Conservation (phyloP, 805 yeast species). For the Teunomyces gatunensis region DNA sequence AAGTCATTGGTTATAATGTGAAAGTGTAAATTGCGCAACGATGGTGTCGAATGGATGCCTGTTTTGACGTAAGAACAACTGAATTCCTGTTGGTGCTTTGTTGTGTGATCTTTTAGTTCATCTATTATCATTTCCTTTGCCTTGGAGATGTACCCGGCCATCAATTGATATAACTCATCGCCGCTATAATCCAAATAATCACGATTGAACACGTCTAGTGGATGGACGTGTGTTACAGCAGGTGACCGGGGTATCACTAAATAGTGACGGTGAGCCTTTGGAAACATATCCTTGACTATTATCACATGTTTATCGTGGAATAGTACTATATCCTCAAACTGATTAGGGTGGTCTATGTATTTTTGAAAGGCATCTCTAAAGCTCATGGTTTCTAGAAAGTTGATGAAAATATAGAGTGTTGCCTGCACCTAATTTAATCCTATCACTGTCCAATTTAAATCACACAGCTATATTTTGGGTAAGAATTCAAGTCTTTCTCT, state of each 20-base stretch:
- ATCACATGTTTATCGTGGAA: slow-evolving; percentile 51
- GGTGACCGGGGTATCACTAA: slow-evolving; percentile 56
- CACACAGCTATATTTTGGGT: background rate
- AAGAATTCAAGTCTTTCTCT: slow-evolving; percentile 8
- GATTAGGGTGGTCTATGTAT: slow-evolving; percentile 49
- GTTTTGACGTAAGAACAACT: slow-evolving; percentile 36
- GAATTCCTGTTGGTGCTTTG: slow-evolving; percentile 15
- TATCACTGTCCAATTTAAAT: too few relatives aligned
- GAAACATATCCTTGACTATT: slow-evolving; percentile 58
- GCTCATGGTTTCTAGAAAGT: slow-evolving; percentile 33
- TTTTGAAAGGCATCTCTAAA: slow-evolving; percentile 47
- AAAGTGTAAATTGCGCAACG: slow-evolving; percentile 65
- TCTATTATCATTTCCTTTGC: slow-evolving; percentile 31
- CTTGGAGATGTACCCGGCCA: slow-evolving; percentile 33
- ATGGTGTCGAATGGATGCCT: slow-evolving; percentile 73
- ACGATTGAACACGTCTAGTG: slow-evolving; percentile 46
- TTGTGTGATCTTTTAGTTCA: slow-evolving; percentile 12
- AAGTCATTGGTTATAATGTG: slow-evolving; percentile 72
- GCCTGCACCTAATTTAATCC: background rate
- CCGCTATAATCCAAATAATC: slow-evolving; percentile 15
- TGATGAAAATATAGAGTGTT: too few relatives aligned
- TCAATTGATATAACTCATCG: slow-evolving; percentile 22
- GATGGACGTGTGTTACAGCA: slow-evolving; percentile 44
- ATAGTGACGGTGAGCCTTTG: slow-evolving; percentile 61
- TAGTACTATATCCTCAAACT: slow-evolving; percentile 33